Conservation (phyloP, 164 flowering plant species). For the Vitis labrusca region DNA sequence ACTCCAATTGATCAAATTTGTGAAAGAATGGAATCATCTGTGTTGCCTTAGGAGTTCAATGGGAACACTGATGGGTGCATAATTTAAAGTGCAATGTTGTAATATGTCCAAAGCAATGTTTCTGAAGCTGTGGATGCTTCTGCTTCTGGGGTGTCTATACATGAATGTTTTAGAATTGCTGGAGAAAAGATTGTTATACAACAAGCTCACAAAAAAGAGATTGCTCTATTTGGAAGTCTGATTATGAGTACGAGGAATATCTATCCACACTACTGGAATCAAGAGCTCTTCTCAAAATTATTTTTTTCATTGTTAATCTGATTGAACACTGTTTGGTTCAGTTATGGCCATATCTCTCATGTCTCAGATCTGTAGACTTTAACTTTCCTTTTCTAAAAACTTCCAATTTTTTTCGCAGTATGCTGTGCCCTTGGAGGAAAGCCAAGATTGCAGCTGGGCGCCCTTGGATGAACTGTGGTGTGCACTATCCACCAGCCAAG, state of each 20-base stretch:
- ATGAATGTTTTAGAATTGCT: conserved; percentile 24
- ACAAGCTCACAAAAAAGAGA: conserved; percentile 27
- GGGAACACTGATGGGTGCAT: conserved; percentile 5
- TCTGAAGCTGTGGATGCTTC: conserved; percentile 27
- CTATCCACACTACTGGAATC: too few relatives aligned
- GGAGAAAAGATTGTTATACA: conserved; percentile 20
- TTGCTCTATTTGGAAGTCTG: conserved; percentile 26
- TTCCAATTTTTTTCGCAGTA: too few relatives aligned
- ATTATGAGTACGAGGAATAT: neutral
- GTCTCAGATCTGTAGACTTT: too few relatives aligned
- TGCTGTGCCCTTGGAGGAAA: too few relatives aligned
- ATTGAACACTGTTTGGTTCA: too few relatives aligned
- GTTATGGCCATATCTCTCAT: too few relatives aligned
- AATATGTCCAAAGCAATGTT: conserved; percentile 13
- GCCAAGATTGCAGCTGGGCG: too few relatives aligned
- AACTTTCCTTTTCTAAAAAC: too few relatives aligned
- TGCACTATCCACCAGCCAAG: too few relatives aligned
- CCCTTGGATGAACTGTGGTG: too few relatives aligned
- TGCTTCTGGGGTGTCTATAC: conserved; percentile 11
- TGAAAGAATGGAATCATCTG: conserved; percentile 18
- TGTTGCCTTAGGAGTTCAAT: conserved; percentile 22
- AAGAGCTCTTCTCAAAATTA: too few relatives aligned
- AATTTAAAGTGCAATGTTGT: conserved; percentile 12
- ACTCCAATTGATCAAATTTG: conserved; percentile 18
- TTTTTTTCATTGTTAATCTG: too few relatives aligned